Evolutionary conservation across 2,329 filamentous ascomycete genomes (phyloP), one percentile per base, ranked within the genome.

Genomic region (Simplicillium aogashimaense): DNA sequence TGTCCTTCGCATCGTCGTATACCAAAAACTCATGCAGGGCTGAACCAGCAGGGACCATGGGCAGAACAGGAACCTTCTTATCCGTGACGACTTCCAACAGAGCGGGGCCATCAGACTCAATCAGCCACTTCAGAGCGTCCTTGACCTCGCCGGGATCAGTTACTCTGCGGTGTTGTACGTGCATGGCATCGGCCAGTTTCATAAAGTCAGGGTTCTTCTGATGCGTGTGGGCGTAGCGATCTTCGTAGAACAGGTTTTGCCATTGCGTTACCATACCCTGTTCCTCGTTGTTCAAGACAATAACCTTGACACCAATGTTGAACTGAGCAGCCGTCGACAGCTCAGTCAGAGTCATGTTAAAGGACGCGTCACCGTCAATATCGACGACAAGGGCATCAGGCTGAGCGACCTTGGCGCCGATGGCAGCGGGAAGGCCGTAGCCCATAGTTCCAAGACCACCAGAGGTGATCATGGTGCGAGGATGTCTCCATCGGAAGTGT

Each of bases 261-360:
- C 88, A 95, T 67, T 95, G 88, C 2, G 87, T 94, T 34, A 95
- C 88, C 88, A 94, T 95, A 38, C 88, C 88, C 66, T 94, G 88
- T 63, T 95, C 88, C 63, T 94, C 88, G 63, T 95, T 98, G 72
- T 97, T 97, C 41, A 98, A 65, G 18, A 97, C 73, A 52, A 97
- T 87, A 45, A 97, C 75, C 75, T 97, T 97, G 63, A 94, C 82
- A 48, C 86, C 89, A 60, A 97, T 95, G 67, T 92, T 86, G 72
- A 97, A 97, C 66, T 98, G 89, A 8, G 85, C 78, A 33, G 89
- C 89, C 2, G 90, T 95, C 35, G 84, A 86, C 39, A 98, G 79
- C 67, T 98, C 92, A 2, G 90, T 95, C 44, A 95, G 73, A 6
- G 92, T 97, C 92, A 98, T 97, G 73, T 87, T 86, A 71, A 98